Evolutionary conservation across 1,139 yeast species (phyloP).

Genomic region (Blastobotrys buckinghamii): DNA sequence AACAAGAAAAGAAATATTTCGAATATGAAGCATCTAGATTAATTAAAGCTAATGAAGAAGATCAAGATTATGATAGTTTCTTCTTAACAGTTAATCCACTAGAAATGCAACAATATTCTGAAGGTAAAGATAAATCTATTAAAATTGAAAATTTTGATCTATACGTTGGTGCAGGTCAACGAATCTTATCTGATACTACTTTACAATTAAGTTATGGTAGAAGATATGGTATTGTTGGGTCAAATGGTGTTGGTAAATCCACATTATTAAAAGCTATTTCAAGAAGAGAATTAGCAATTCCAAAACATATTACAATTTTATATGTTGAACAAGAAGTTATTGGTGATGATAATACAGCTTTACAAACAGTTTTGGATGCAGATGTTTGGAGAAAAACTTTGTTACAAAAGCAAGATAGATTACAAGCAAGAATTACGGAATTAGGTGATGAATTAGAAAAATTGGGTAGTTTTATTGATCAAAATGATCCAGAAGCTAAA

Average conservation of each 20-base stretch:
- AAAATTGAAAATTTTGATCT: constrained; percentile 88
- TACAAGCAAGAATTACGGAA: constrained; percentile 67
- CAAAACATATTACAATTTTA: constrained; percentile 88
- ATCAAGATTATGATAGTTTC: constrained; percentile 86
- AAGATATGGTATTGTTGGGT: constrained; percentile 96
- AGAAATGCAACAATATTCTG: constrained; percentile 66
- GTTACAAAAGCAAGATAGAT: constrained; percentile 65
- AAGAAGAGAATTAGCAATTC: constrained; percentile 87
- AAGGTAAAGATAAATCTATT: constrained; percentile 93
- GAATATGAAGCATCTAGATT: constrained; percentile 90
- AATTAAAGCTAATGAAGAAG: constrained; percentile 48
- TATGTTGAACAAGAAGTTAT: constrained; percentile 96
- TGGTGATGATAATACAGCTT: constrained; percentile 87
- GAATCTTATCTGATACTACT: constrained; percentile 85
- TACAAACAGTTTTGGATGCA: constrained; percentile 94
- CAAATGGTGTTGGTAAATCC: constrained; percentile 99
- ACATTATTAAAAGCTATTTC: constrained; percentile 86
- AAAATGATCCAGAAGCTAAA: constrained; percentile 74
- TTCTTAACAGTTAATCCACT: constrained; percentile 92
- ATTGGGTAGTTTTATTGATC: constrained; percentile 41
- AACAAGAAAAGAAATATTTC: constrained; percentile 53
- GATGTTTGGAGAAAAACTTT: constrained; percentile 98
- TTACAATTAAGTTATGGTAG: constrained; percentile 86
- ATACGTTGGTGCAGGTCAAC: constrained; percentile 91
- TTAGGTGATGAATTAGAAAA: constrained; percentile 63